A percentile compares a stretch with the other conserved stretches of the same genome.
Evolutionary conservation across 2,329 filamentous ascomycete genomes (phyloP).

Genomic region (Didymella exigua): DNA sequence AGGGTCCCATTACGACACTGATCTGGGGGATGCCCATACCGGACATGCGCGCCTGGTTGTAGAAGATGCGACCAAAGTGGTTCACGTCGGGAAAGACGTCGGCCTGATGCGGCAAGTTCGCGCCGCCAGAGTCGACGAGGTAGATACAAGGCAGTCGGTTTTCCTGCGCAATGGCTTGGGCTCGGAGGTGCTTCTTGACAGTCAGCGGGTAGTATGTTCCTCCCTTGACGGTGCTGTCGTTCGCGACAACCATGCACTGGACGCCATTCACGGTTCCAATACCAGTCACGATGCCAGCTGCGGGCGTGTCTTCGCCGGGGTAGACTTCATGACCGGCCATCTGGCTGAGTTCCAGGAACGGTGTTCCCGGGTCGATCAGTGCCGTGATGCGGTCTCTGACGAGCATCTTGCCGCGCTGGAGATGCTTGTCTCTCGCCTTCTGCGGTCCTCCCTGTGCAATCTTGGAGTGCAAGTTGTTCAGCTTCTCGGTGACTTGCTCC

Average conservation of each 20-base stretch:
- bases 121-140: constrained; percentile 92
- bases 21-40: constrained; percentile 88
- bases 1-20: constrained; percentile 95
- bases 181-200: constrained; percentile 94
- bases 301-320: constrained; percentile 82
- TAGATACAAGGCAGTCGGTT: constrained; percentile 88
- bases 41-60: constrained; percentile 95
- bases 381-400: constrained; percentile 86
- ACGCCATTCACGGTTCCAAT: constrained; percentile 90
- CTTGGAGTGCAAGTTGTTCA: constrained; percentile 72
- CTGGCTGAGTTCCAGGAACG: constrained; percentile 92
- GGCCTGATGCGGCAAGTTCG: constrained; percentile 91
- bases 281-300: constrained; percentile 90
- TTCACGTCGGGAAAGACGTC: constrained; percentile 95
- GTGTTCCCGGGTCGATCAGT: constrained; percentile 84
- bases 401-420: constrained; percentile 90
- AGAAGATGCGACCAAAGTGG: constrained; percentile 97
- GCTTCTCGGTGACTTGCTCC: constrained; percentile 70
- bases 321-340: constrained; percentile 88
- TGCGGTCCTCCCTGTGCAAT: constrained; percentile 78
- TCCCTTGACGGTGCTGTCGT: constrained; percentile 96
- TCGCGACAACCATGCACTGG: constrained; percentile 89
- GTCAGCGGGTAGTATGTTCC: constrained; percentile 97
- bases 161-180: constrained; percentile 87
- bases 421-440: constrained; percentile 85